Conservation (phyloP, 2,329 filamentous ascomycete genomes). For the Chaetomiaceae sp. region DNA sequence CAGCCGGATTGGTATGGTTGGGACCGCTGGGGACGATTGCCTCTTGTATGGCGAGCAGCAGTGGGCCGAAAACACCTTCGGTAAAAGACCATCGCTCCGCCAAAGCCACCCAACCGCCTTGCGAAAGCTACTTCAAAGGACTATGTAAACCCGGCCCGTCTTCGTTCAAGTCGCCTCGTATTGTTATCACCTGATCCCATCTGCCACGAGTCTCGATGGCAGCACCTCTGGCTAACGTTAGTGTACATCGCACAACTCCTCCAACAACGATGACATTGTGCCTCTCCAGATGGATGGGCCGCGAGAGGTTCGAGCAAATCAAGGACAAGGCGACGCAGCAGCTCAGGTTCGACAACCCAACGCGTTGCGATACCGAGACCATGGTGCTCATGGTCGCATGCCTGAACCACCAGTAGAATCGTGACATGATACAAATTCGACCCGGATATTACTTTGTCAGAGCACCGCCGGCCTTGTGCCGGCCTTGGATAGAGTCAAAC, state of each 20-base stretch:
- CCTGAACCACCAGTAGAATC: constrained; percentile 1
- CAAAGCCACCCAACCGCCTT: too few species aligned
- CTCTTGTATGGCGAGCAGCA: too few species aligned
- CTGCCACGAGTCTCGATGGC: neutral
- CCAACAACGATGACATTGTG: neutral
- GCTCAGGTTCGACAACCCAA: neutral
- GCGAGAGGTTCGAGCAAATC: neutral
- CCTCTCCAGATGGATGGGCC: constrained; percentile 2
- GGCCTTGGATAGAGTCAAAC: too few species aligned
- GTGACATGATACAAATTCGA: too few species aligned
- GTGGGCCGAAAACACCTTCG: too few species aligned
- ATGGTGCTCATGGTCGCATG: constrained; percentile 9
- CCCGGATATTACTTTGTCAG: too few species aligned
- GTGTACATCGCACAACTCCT: neutral
- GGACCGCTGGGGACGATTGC: too few species aligned
- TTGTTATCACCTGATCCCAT: neutral
- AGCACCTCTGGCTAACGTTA: neutral
- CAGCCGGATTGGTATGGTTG: too few species aligned
- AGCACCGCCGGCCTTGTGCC: too few species aligned
- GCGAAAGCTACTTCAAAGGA: too few species aligned
- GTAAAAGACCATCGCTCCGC: too few species aligned
- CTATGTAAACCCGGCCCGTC: neutral
- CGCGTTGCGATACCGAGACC: constrained; percentile 3
- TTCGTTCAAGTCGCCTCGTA: neutral
- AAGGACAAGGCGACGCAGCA: constrained; percentile 1